phyloP scores from a whole-genome alignment of 2,329 filamentous ascomycete species.

The Grosmannia huntii region DNA sequence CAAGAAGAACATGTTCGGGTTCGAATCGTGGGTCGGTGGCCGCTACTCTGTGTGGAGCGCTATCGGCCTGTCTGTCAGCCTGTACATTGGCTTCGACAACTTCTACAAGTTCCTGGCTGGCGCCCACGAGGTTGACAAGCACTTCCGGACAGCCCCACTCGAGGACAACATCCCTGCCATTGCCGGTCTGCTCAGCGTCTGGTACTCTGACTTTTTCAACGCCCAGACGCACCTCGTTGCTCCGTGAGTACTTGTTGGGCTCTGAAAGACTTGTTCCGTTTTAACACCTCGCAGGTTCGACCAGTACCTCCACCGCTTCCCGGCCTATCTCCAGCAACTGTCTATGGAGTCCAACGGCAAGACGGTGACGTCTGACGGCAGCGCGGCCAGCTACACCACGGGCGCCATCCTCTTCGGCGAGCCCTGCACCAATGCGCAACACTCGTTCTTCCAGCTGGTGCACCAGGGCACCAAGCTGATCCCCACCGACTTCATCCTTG shows the following conservation, averaged over 20 bases:
- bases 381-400: conserved; percentile 93
- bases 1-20: conserved; percentile 98
- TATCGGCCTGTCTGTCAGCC: conserved; percentile 84
- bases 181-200: conserved; percentile 86
- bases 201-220: conserved; percentile 98
- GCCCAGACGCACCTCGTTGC: conserved; percentile 95
- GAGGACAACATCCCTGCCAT: conserved; percentile 92
- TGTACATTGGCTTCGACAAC: conserved; percentile 96
- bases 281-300: conserved; percentile 55
- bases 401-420: conserved; percentile 94
- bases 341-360: conserved; percentile 99
- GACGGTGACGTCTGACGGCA: conserved; percentile 78
- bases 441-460: conserved; percentile 99
- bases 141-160: conserved; percentile 84
- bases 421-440: conserved; percentile 96
- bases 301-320: conserved; percentile 98
- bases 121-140: conserved; percentile 95
- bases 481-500: conserved; percentile 94
- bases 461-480: conserved; percentile 99
- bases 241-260: conserved; percentile 48
- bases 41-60: conserved; percentile 99
- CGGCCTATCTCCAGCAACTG: conserved; percentile 95
- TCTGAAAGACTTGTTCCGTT: not conserved
- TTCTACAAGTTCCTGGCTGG: conserved; percentile 93
- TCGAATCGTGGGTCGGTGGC: conserved; percentile 96